Conservation (phyloP, 2,329 filamentous ascomycete genomes). For the Verticillium alfalfae region DNA sequence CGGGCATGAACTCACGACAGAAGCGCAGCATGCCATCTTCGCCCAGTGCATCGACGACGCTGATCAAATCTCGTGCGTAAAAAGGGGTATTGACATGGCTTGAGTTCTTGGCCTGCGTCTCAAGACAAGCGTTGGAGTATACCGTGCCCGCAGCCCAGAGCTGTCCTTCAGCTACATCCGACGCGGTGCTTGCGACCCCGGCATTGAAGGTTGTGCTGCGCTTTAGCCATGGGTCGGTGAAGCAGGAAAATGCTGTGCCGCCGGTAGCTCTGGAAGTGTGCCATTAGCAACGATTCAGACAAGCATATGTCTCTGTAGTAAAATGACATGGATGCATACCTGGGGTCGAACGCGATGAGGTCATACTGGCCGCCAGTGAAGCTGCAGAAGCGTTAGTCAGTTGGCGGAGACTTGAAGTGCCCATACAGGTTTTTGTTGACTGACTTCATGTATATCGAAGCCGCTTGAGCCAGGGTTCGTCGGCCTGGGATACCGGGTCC, state of each 20-base stretch:
- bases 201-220: not conserved
- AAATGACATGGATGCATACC: conserved; percentile 9
- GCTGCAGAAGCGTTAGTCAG: conserved; percentile 3
- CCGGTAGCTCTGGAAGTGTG: conserved; percentile 16
- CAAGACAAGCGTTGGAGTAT: conserved; percentile 14
- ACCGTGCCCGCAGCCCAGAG: conserved; percentile 17
- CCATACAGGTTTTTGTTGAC: not conserved
- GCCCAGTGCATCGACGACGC: conserved; percentile 28
- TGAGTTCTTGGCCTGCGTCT: conserved; percentile 16
- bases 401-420: no score
- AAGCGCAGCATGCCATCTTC: conserved; percentile 34
- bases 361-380: conserved; percentile 17
- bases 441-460: not conserved
- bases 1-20: conserved; percentile 22
- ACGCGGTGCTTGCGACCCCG: not conserved
- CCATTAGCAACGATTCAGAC: no score
- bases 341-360: conserved; percentile 18
- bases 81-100: conserved; percentile 34
- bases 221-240: not conserved
- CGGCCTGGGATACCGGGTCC: conserved; percentile 15
- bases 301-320: not conserved
- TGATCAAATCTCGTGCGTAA: conserved; percentile 36
- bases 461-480: not conserved
- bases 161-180: conserved; percentile 2
- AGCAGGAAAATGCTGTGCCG: conserved; percentile 19